Base-by-base conservation (phyloP, 73 alveolate species). In the Paramecium sonneborni region DNA sequence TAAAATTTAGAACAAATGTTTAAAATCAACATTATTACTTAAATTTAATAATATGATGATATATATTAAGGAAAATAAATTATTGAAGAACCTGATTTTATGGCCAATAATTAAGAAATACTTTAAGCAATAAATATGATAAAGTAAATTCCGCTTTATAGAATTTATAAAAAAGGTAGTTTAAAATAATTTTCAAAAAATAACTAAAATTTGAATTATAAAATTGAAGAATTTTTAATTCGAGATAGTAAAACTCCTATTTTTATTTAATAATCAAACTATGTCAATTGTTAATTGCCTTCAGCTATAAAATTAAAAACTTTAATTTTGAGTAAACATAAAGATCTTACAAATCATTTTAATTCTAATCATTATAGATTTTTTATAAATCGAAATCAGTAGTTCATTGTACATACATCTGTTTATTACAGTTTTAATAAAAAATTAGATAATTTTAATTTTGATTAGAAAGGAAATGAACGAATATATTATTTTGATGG, bases 41-140 rank as follows among this genome's bases (percentile, higher is more conserved):
- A 43, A 43, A 79, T 79, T 23, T 23, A 72, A 72, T 10, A 79
- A 21, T 79, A 79, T 79, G 90, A 79, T 30, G 72, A 79, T 43
- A 46, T 79, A 43, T 79, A 79, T 79, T 24, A 79, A 46, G 76
- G 90, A 30, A 79, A 79, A 43, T 44, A 79, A 46, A 79, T 41
- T 8, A 24, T 79, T 12, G 90, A 79, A 34, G 90, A 79, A 79
- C 90, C 90, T 41, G 90, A 79, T 79, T 79, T 79, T 46, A 79
- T 79, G 90, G 32, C 44, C 23, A 79, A 79, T 46, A 79, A 39
- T 79, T 79, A 79, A 14, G 76, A 79, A 20, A 23, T 79, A n/a
- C 24, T 43, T 10, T 30, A 23, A 26, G 90, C 90, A 2, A 20
- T 76, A n/a, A 76, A 76, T 76, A 28, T 35, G 6, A 44, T 76